phyloP scores from a whole-genome alignment of 176 grass and related monocot genomes.

The Musa beccarii region DNA sequence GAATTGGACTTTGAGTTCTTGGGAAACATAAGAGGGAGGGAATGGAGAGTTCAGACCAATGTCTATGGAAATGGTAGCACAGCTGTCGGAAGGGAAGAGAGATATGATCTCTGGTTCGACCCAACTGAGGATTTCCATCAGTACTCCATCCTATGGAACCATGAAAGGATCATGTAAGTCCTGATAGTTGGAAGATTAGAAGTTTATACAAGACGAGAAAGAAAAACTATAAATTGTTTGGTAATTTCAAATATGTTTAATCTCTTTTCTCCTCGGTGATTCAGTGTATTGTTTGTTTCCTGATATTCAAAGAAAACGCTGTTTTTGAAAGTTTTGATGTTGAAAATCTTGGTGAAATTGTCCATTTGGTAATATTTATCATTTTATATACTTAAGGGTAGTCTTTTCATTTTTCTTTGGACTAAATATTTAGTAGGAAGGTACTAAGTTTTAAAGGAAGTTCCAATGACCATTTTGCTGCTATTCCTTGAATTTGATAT shows the following conservation, averaged over 20 bases:
- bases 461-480: neutral
- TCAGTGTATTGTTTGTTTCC: no score
- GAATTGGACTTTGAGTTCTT: slow-evolving; percentile 98
- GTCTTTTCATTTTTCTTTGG: neutral
- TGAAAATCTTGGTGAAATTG: no score
- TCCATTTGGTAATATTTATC: neutral
- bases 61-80: slow-evolving; percentile 91
- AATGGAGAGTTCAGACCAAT: slow-evolving; percentile 83
- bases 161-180: slow-evolving; percentile 51
- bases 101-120: slow-evolving; percentile 85
- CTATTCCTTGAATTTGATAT: neutral
- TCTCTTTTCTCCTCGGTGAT: no score
- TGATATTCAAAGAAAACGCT: no score
- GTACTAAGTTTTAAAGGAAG: neutral
- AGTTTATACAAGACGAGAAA: neutral
- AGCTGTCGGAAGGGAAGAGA: slow-evolving; percentile 65
- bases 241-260: neutral
- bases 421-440: neutral
- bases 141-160: slow-evolving; percentile 87
- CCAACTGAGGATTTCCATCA: slow-evolving; percentile 82
- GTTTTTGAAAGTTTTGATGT: no score
- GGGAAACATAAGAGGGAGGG: slow-evolving; percentile 74
- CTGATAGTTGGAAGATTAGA: neutral
- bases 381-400: neutral
- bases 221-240: neutral